Evolutionary conservation across 441 rosid species (phyloP).

Genomic region (Sinapis alba): DNA sequence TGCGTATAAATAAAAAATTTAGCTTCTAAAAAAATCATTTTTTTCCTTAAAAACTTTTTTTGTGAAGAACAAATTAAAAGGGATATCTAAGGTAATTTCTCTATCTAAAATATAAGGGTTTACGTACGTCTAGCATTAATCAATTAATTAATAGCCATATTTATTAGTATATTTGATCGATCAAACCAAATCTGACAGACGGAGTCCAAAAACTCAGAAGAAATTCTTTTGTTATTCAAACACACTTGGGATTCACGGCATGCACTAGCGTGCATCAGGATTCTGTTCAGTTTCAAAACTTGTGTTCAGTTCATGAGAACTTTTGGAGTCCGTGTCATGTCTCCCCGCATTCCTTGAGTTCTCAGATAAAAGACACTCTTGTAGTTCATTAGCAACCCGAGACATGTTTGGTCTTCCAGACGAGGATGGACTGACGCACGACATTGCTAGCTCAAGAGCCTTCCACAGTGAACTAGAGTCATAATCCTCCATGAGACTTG

Average conservation of each 20-base stretch:
- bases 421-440: neutral
- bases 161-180: neutral
- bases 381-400: neutral
- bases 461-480: neutral
- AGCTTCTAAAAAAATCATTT: too few species aligned
- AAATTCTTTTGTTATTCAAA: neutral
- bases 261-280: neutral
- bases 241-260: neutral
- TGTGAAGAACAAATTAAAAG: too few species aligned
- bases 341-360: neutral
- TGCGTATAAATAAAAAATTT: too few species aligned
- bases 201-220: neutral
- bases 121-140: too few species aligned
- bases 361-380: neutral
- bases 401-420: neutral
- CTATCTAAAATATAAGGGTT: too few species aligned
- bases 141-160: too few species aligned
- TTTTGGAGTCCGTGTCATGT: neutral
- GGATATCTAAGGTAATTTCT: too few species aligned
- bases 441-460: conserved; percentile 4
- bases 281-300: neutral
- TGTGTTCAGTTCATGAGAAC: neutral
- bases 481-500: neutral
- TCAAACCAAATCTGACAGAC: too few species aligned
- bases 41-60: too few species aligned